Percentiles rank a stretch among this genome's conserved stretches.
These are phyloP conservation scores for Solanum corneliomulleri DNA, from an alignment of 257 asterid species.

Conservation along the genomic window DNA sequence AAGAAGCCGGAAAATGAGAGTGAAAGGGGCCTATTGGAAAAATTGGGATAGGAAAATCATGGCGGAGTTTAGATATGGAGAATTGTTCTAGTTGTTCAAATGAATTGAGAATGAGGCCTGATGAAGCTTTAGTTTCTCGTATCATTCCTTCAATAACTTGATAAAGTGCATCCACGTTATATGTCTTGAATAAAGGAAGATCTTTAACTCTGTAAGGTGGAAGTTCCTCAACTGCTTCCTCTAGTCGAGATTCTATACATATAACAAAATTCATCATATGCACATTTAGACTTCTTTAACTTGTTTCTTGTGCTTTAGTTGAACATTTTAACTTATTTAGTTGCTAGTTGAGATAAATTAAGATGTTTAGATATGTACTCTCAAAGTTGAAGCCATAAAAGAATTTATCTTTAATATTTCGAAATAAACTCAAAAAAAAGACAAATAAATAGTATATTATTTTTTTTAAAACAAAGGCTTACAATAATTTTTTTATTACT, in stretches of 20 bases:
- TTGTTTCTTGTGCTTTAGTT: too few relatives aligned
- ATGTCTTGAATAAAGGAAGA: slow-evolving; percentile 8
- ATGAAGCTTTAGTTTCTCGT: slow-evolving; percentile 21
- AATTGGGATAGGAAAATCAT: slow-evolving; percentile 22
- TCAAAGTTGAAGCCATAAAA: too few relatives aligned
- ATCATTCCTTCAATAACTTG: slow-evolving; percentile 7
- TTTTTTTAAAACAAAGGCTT: too few relatives aligned
- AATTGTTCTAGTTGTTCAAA: slow-evolving; percentile 34
- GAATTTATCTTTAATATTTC: rapidly evolving
- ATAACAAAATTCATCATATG: not conserved
- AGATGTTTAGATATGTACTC: too few relatives aligned
- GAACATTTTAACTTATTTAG: too few relatives aligned
- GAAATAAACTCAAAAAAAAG: too few relatives aligned
- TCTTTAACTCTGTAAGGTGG: slow-evolving; percentile 31
- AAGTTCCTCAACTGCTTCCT: slow-evolving; percentile 27
- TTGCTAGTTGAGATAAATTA: too few relatives aligned
- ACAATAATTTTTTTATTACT: too few relatives aligned
- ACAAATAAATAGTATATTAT: too few relatives aligned
- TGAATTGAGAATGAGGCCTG: slow-evolving; percentile 36
- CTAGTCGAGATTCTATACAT: not conserved
- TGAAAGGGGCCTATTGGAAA: slow-evolving; percentile 42
- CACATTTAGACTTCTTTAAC: too few relatives aligned
- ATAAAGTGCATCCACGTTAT: not conserved
- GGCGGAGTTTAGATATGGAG: slow-evolving; percentile 5
- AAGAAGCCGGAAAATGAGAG: slow-evolving; percentile 12